Evolutionary conservation across 768 basidiomycete species (phyloP).

Genomic region (Suillus decipiens): DNA sequence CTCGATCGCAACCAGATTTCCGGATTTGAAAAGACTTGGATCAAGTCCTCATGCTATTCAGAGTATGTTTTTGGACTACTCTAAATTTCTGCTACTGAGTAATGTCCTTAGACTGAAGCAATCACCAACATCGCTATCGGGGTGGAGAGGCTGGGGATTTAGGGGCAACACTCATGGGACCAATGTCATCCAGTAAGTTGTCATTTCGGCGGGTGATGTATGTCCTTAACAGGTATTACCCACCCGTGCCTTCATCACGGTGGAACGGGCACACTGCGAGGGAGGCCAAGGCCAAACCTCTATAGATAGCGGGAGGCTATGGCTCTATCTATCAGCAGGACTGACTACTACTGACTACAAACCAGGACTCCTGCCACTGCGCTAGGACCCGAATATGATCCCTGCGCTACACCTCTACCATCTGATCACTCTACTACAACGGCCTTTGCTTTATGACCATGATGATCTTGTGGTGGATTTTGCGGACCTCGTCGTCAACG

Average conservation of each 20-base stretch:
- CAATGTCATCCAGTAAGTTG: not conserved
- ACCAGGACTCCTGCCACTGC: too few relatives aligned
- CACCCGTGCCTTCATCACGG: not conserved
- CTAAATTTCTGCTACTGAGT: not conserved
- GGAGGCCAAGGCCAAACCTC: too few relatives aligned
- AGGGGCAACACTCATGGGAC: not conserved
- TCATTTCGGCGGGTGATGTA: not conserved
- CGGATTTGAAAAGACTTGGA: not conserved
- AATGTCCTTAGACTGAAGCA: not conserved
- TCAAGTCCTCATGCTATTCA: not conserved
- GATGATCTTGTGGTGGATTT: too few relatives aligned
- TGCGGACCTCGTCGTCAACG: too few relatives aligned
- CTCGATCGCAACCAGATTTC: not conserved
- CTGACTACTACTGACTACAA: too few relatives aligned
- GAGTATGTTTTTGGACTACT: not conserved
- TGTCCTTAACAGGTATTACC: not conserved
- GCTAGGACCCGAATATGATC: too few relatives aligned
- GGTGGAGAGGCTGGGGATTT: not conserved
- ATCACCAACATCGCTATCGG: not conserved
- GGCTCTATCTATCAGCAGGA: too few relatives aligned
- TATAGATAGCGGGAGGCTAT: too few relatives aligned
- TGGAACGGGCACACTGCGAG: too few relatives aligned
- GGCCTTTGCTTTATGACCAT: too few relatives aligned
- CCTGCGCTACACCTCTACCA: too few relatives aligned
- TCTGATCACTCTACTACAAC: too few relatives aligned